Base-by-base conservation (phyloP, 1,284 basidiomycete species). In the Phlebopus sp. region DNA sequence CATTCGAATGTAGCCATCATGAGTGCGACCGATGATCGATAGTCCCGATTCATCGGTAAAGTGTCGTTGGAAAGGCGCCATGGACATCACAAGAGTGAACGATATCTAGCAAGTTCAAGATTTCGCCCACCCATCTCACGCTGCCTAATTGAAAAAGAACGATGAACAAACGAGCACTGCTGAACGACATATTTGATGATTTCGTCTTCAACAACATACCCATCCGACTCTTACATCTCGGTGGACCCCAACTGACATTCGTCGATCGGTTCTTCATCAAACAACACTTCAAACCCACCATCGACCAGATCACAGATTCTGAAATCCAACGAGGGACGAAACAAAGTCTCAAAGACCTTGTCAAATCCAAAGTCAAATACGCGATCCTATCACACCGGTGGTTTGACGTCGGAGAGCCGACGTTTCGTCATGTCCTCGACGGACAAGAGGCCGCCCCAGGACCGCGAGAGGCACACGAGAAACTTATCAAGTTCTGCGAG, bases 401-500 rank as follows among this genome's bases (percentile, higher is more conserved):
- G 32, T 27, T 44, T 25, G 37, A 23, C 15, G 21, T 29, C 18
- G 15, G 41, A 4, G 41, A 35, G 8, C 23, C 17, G 25, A 18
- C 47, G 10, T 45, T 27, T 11, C 19, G 19, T 4, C 4, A 6
- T 15, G 25, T 35, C 18, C 23, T 37, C 2, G 2, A 29, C 7
- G 27, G 27, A 29, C 27, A 29, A 11, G 10, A 29, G 27, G n/a
- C n/a, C n/a, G n/a, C n/a, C n/a, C n/a, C n/a, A n/a, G 27, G 27
- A 29, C 27, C 27, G 2, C 27, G 10, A 29, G 8, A 5, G 8
- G 44, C 10, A 10, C 54, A 45, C 32, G 34, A 41, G 14, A 56
- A 56, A 25, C 44, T 57, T 0, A 23, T 3, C 25, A 29, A 43
- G 8, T 59, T 57, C 29, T 59, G 57, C 19, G 21, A 51, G 23